Percentiles rank a stretch among this genome's conserved stretches.
These are phyloP conservation scores for Flammula alnicola DNA, from an alignment of 1,284 basidiomycete genomes.

Conservation along the genomic window DNA sequence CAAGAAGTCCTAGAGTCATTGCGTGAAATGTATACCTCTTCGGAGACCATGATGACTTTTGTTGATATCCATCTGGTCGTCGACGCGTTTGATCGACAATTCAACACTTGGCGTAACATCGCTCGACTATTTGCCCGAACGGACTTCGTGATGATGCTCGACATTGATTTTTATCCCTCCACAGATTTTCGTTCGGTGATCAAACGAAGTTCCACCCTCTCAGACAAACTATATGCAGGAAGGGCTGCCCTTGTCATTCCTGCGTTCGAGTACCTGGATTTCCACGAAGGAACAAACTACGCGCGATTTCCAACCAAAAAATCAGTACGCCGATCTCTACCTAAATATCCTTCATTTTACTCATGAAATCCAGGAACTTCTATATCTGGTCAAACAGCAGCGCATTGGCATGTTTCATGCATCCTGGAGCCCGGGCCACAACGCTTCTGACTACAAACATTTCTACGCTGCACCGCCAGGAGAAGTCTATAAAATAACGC, in stretches of 20 bases:
- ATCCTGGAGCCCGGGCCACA: constrained; percentile 78
- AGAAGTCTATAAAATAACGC: constrained; percentile 72
- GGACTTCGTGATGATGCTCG: constrained; percentile 85
- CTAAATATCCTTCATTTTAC: neutral
- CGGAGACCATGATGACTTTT: constrained; percentile 62
- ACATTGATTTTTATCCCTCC: constrained; percentile 84
- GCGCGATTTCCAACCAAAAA: constrained; percentile 69
- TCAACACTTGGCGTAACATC: constrained; percentile 87
- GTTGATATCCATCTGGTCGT: constrained; percentile 90
- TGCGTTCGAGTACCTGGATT: constrained; percentile 76
- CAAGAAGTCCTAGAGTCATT: constrained; percentile 59
- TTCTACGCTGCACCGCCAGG: constrained; percentile 69
- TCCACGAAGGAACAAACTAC: constrained; percentile 62
- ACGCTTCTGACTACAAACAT: constrained; percentile 74
- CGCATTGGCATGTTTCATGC: constrained; percentile 78
- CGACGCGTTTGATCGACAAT: constrained; percentile 79
- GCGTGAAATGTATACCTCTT: constrained; percentile 66
- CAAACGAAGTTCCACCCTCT: constrained; percentile 40
- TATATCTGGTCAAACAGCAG: constrained; percentile 55
- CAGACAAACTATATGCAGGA: constrained; percentile 52
- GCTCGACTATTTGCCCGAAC: constrained; percentile 82
- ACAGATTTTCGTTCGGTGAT: constrained; percentile 75
- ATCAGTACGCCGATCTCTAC: constrained; percentile 43
- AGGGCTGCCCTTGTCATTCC: constrained; percentile 74
- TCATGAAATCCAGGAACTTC: constrained; percentile 47